These are phyloP conservation scores for Lichtheimia corymbifera DNA, from an alignment of 371 early-diverging fungal species.

Conservation along the genomic window DNA sequence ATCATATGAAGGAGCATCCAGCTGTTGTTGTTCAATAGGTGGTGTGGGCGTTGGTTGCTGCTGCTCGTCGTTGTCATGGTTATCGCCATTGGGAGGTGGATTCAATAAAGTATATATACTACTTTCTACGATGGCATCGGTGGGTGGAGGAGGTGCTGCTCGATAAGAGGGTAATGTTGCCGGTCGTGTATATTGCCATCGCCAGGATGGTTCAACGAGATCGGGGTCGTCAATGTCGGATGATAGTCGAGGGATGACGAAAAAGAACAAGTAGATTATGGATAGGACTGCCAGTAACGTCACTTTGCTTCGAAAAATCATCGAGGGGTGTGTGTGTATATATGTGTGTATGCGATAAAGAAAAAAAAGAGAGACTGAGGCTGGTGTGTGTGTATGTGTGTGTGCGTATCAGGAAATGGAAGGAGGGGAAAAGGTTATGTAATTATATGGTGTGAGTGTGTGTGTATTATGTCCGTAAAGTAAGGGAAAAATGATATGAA, in stretches of 20 bases:
- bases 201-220: conserved; percentile 12
- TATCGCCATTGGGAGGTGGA: neutral
- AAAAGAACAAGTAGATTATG: conserved; percentile 18
- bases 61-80: neutral
- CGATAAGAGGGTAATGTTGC: conserved; percentile 8
- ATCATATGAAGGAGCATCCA: neutral
- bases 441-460: too few relatives aligned
- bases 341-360: too few relatives aligned
- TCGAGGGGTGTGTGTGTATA: neutral
- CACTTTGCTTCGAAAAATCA: conserved; percentile 27
- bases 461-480: too few relatives aligned
- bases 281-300: conserved; percentile 20
- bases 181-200: conserved; percentile 12
- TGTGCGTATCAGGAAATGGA: too few relatives aligned
- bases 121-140: conserved; percentile 1
- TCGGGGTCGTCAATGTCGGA: conserved; percentile 9
- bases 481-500: too few relatives aligned
- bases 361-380: too few relatives aligned
- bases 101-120: neutral
- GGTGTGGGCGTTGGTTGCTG: neutral
- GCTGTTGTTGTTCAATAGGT: neutral
- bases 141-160: conserved; percentile 9
- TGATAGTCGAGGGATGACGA: conserved; percentile 13
- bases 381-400: too few relatives aligned
- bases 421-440: too few relatives aligned